Evolutionary conservation across 164 flowering plant genomes (phyloP).

Genomic region (Nymphaea thermarum): DNA sequence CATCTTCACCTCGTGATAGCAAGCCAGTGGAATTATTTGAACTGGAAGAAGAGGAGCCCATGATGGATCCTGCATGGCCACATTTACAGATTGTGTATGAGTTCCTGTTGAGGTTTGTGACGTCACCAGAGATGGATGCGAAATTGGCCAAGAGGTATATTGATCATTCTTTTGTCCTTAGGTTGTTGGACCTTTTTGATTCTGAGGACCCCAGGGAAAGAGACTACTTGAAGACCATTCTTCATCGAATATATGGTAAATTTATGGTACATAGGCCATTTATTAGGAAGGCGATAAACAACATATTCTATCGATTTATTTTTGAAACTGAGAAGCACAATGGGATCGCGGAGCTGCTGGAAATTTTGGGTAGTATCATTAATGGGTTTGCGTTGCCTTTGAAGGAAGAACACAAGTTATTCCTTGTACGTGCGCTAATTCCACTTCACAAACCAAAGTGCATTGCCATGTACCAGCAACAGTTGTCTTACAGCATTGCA

Average conservation of each 20-base stretch:
- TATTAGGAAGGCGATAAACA: constrained; percentile 70
- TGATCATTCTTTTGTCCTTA: constrained; percentile 68
- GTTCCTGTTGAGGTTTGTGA: constrained; percentile 59
- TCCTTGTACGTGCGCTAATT: constrained; percentile 56
- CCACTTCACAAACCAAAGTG: constrained; percentile 85
- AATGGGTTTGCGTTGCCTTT: constrained; percentile 87
- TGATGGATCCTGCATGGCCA: constrained; percentile 84
- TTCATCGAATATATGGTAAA: constrained; percentile 81
- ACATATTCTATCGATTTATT: constrained; percentile 60
- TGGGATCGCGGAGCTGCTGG: constrained; percentile 73
- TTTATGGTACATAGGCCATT: constrained; percentile 85
- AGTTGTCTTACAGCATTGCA: constrained; percentile 62
- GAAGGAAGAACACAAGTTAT: constrained; percentile 79
- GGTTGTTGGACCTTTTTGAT: constrained; percentile 65
- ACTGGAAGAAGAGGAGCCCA: constrained; percentile 78
- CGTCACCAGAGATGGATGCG: constrained; percentile 72
- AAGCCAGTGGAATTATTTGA: constrained; percentile 45
- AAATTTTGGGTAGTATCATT: constrained; percentile 70
- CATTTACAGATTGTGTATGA: constrained; percentile 84
- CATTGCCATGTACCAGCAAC: constrained; percentile 73
- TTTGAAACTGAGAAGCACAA: constrained; percentile 83
- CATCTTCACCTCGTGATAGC: constrained; percentile 49
- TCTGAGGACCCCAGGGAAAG: constrained; percentile 89
- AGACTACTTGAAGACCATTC: constrained; percentile 73
- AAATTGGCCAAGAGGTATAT: constrained; percentile 67